Conservation (phyloP, 2,329 filamentous ascomycete species). For the Aspergillus intermedius region DNA sequence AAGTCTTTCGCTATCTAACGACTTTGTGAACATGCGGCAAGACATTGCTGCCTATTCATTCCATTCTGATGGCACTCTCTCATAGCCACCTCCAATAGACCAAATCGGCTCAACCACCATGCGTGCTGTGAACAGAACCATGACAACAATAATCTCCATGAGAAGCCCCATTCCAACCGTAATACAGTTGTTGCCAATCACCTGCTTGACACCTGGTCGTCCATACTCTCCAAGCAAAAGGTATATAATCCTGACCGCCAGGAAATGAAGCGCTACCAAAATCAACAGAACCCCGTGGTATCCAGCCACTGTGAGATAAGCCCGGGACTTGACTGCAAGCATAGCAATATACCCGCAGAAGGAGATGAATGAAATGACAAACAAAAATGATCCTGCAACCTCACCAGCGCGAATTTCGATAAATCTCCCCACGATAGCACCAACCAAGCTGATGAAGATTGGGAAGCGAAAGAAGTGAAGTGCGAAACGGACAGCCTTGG, state of each 20-base stretch:
- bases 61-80: too few species aligned
- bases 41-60: too few species aligned
- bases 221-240: conserved; percentile 18
- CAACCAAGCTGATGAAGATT: conserved; percentile 15
- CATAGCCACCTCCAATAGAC: background rate
- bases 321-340: conserved; percentile 13
- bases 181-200: conserved; percentile 9
- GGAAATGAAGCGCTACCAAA: conserved; percentile 14
- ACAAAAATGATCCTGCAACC: conserved; percentile 14
- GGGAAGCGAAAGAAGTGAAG: conserved; percentile 23
- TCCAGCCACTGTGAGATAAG: conserved; percentile 12
- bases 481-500: conserved; percentile 13
- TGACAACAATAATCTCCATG: conserved; percentile 19
- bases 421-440: conserved; percentile 16
- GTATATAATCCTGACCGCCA: conserved; percentile 17
- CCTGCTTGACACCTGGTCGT: conserved; percentile 10
- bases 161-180: conserved; percentile 18
- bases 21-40: background rate
- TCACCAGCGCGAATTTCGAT: conserved; percentile 11
- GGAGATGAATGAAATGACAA: conserved; percentile 17
- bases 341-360: conserved; percentile 16
- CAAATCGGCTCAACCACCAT: conserved; percentile 17
- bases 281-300: conserved; percentile 14
- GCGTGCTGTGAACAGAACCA: conserved; percentile 14
- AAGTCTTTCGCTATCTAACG: background rate